phyloP scores from a whole-genome alignment of 768 basidiomycete species.

The Lyophyllum semitale region DNA sequence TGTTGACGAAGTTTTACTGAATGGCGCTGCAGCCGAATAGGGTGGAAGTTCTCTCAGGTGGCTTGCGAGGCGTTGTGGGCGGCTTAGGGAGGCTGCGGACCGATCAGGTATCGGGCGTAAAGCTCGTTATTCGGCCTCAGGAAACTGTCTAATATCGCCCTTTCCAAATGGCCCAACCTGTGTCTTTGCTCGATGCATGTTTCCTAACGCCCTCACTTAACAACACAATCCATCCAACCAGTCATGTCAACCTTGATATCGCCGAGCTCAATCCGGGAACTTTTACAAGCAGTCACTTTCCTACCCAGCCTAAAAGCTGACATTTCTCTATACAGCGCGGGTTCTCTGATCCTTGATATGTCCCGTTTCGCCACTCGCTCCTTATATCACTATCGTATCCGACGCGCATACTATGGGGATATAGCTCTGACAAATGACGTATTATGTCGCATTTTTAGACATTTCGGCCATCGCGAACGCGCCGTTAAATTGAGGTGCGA shows the following conservation, averaged over 20 bases:
- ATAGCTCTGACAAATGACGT: too few relatives aligned
- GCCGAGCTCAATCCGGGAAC: neutral
- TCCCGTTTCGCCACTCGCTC: too few relatives aligned
- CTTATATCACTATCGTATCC: too few relatives aligned
- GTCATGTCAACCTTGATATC: neutral
- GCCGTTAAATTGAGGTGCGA: too few relatives aligned
- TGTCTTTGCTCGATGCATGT: neutral
- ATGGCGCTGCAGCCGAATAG: conserved; percentile 33
- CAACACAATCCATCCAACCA: neutral
- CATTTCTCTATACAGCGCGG: too few relatives aligned
- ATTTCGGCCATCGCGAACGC: too few relatives aligned
- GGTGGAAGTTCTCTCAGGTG: conserved; percentile 42
- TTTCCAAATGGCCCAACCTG: neutral
- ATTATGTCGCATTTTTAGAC: too few relatives aligned
- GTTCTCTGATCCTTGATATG: too few relatives aligned
- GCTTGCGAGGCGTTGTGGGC: conserved; percentile 36
- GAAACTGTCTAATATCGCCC: neutral
- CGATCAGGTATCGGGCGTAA: conserved; percentile 42
- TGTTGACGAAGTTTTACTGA: neutral
- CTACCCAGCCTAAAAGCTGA: too few relatives aligned
- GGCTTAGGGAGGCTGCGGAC: conserved; percentile 37
- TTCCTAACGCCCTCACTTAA: neutral
- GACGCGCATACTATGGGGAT: too few relatives aligned
- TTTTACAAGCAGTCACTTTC: too few relatives aligned
- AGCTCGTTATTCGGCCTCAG: conserved; percentile 43